Conservation (phyloP, 805 yeast species). For the Scheffersomyces ergatensis region DNA sequence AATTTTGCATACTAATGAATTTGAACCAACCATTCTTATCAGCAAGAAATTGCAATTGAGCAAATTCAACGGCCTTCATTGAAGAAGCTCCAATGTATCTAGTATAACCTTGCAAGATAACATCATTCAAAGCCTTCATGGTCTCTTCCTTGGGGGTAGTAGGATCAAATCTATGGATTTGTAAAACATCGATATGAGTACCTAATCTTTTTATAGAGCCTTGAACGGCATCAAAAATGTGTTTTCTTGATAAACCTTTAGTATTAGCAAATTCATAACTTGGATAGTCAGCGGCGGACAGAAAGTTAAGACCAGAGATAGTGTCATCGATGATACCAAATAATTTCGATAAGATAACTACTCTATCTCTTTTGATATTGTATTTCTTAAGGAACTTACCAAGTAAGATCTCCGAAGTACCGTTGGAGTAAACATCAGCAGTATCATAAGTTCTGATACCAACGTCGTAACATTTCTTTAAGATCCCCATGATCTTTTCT, state of each 20-base stretch:
- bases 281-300: conserved; percentile 3
- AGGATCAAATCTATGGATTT: conserved; percentile 55
- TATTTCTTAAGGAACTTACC: conserved; percentile 19
- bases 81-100: conserved; percentile 65
- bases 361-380: conserved; percentile 16
- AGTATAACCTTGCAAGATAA: conserved; percentile 45
- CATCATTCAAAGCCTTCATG: conserved; percentile 56
- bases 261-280: conserved; percentile 22
- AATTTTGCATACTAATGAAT: conserved; percentile 59
- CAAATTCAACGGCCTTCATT: conserved; percentile 57
- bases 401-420: conserved; percentile 14
- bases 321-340: conserved; percentile 9
- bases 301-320: conserved; percentile 2
- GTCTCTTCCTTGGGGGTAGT: conserved; percentile 49
- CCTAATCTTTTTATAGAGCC: conserved; percentile 46
- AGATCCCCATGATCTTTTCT: conserved; percentile 18
- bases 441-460: conserved; percentile 23
- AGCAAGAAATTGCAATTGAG: conserved; percentile 52
- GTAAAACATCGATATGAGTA: conserved; percentile 52
- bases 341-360: conserved; percentile 18
- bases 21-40: conserved; percentile 56
- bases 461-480: conserved; percentile 22
- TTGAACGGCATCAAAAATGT: conserved; percentile 44
- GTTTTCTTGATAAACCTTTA: conserved; percentile 35
- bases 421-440: conserved; percentile 20